A percentile compares a stretch with the other conserved stretches of the same genome.
phyloP scores from a whole-genome alignment of 257 asterid genomes.

The Solanum chilense region DNA sequence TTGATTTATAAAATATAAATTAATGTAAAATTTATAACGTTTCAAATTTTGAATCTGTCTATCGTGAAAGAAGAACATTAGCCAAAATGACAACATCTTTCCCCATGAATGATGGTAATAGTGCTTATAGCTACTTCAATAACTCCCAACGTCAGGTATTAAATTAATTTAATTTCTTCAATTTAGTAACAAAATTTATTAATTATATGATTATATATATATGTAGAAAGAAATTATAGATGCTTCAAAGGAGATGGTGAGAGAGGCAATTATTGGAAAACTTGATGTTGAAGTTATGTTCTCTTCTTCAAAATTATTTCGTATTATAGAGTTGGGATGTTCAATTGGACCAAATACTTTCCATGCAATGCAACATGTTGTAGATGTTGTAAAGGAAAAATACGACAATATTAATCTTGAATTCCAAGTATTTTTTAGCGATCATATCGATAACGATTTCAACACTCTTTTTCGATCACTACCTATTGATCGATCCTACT shows the following conservation, averaged over 20 bases:
- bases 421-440: conserved; percentile 25
- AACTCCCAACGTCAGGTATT: neutral
- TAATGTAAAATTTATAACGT: no score
- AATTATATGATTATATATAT: no score
- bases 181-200: no score
- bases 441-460: conserved; percentile 26
- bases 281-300: neutral
- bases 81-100: neutral
- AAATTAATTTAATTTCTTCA: no score
- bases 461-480: conserved; percentile 24
- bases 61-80: neutral
- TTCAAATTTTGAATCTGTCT: no score
- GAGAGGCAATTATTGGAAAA: neutral
- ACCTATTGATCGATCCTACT: conserved; percentile 4
- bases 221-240: neutral
- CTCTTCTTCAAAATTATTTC: neutral
- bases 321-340: conserved; percentile 19
- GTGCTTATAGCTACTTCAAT: conserved; percentile 8
- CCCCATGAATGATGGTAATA: conserved; percentile 17
- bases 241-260: neutral
- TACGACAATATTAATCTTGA: neutral
- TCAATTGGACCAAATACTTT: conserved; percentile 28
- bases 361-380: neutral
- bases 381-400: conserved; percentile 2
- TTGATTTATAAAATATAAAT: rapidly evolving